Evolutionary conservation across 495 filamentous ascomycete genomes (phyloP).

Genomic region (Pyrenula aspistea): DNA sequence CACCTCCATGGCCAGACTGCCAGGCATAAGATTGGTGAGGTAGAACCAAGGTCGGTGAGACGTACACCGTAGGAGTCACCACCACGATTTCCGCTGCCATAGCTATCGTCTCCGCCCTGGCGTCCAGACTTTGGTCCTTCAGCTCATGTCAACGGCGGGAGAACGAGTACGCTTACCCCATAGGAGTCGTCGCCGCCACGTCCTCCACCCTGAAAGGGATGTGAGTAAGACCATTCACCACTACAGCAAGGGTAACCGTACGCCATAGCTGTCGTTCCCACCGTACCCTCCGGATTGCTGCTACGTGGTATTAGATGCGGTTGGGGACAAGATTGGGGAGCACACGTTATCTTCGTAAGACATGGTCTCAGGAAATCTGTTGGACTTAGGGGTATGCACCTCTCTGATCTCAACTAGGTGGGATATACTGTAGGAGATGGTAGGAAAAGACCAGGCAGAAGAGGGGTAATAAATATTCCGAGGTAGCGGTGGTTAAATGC

Average conservation of each 20-base stretch:
- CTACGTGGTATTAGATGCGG: background rate
- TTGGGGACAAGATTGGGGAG: background rate
- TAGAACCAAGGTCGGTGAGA: background rate
- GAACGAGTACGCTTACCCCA: background rate
- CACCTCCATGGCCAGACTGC: conserved; percentile 4
- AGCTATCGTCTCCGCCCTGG: conserved; percentile 3
- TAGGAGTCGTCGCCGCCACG: conserved; percentile 10
- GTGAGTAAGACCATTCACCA: background rate
- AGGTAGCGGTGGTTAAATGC: no score
- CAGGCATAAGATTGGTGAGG: conserved; percentile 1
- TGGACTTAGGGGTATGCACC: no score
- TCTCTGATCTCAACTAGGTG: no score
- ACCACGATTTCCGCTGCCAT: conserved; percentile 1
- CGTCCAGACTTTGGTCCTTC: conserved; percentile 1
- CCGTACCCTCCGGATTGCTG: conserved; percentile 6
- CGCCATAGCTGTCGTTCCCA: conserved; percentile 4
- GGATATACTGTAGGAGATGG: no score
- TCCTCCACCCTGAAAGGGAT: conserved; percentile 1
- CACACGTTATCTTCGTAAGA: conserved; percentile 11
- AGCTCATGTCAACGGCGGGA: background rate
- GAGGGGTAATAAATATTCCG: no score
- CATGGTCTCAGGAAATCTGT: no score
- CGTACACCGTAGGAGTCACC: background rate
- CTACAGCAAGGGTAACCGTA: background rate
- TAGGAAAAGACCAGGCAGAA: no score